Base-by-base conservation (phyloP, 495 filamentous ascomycete species). In the Cercophora samala region DNA sequence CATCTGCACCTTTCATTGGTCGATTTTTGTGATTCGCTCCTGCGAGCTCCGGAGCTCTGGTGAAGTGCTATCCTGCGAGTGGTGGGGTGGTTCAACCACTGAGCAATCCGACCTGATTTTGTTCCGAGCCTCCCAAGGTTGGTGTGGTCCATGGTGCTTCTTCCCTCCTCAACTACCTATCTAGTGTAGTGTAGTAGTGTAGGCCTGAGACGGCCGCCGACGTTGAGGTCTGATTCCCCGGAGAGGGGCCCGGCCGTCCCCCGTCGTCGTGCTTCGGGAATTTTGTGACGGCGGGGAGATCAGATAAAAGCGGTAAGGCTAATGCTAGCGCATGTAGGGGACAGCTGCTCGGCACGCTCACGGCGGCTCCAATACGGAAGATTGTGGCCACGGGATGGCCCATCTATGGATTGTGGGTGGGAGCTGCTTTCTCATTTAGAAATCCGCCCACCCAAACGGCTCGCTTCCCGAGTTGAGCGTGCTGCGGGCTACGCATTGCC, bases 211-310 rank as follows among this genome's bases (percentile, higher is more conserved):
- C 53, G n/a, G 53, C 53, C 53, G 22, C 53, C 22, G 21, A 18
- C 54, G 19, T 25, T 11, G 52, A 65, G 19, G 21, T 51, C 22
- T 23, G 53, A 58, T 17, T n/a, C 19, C 37, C 42, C 4, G 63
- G 32, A 64, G 51, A n/a, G 26, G 15, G n/a, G 55, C 25, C 22
- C 9, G 56, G 29, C 32, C 60, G 58, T 42, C 62, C 65, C 58
- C 32, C 64, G 64, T 58, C 58, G 64, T 25, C 17, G 46, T 54
- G 24, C 32, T 62, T 68, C 69, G 69, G 69, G 65, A 69, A 67
- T 64, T 71, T 71, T 69, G 54, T 64, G 37, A 46, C 19, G 62
- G 63, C 24, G 60, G 62, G 67, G 61, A 66, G 67, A 72, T 71
- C 66, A 71, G 66, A 68, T 71, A 66, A 64, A 68, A 65, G 56